These are phyloP conservation scores for Scedosporium aurantiacum DNA, from an alignment of 2,329 filamentous ascomycete genomes.

Conservation along the genomic window DNA sequence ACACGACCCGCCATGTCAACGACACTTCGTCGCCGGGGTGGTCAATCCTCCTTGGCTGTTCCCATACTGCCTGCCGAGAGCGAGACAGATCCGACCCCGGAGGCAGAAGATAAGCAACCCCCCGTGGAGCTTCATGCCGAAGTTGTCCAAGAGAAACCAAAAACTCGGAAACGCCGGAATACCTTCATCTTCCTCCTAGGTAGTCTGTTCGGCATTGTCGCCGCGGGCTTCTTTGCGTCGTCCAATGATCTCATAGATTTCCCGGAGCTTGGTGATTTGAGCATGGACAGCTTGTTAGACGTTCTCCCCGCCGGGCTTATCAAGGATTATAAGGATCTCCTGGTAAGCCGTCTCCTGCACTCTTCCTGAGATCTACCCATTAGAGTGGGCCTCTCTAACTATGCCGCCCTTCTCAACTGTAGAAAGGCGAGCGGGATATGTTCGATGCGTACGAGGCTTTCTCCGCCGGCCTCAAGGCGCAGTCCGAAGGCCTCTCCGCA, in stretches of 20 bases:
- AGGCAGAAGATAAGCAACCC: conserved; percentile 4
- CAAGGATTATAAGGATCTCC: conserved; percentile 73
- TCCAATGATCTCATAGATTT: conserved; percentile 83
- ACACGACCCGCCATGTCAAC: conserved; percentile 4
- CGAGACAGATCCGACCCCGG: conserved; percentile 5
- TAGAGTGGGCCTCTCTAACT: not conserved
- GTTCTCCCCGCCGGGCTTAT: conserved; percentile 78
- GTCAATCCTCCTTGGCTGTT: not conserved
- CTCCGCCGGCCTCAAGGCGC: conserved; percentile 74
- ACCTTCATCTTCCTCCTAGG: conserved; percentile 80
- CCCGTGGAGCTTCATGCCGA: conserved; percentile 23
- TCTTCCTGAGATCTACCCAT: not conserved
- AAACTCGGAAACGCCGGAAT: conserved; percentile 60
- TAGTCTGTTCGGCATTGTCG: conserved; percentile 79
- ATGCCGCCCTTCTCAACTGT: conserved; percentile 9
- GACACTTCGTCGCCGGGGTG: conserved; percentile 6
- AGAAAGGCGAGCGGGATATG: conserved; percentile 74
- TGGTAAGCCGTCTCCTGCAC: conserved; percentile 41
- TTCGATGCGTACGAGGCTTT: conserved; percentile 90
- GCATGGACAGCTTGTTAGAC: conserved; percentile 77
- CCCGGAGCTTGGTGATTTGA: conserved; percentile 57
- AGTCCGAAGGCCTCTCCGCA: conserved; percentile 67
- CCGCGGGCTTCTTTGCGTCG: conserved; percentile 80
- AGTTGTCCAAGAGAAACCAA: conserved; percentile 31
- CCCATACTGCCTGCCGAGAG: conserved; percentile 8